Evolutionary conservation across 306 rosid genomes (phyloP).

Genomic region (Quercus aquifolioides): DNA sequence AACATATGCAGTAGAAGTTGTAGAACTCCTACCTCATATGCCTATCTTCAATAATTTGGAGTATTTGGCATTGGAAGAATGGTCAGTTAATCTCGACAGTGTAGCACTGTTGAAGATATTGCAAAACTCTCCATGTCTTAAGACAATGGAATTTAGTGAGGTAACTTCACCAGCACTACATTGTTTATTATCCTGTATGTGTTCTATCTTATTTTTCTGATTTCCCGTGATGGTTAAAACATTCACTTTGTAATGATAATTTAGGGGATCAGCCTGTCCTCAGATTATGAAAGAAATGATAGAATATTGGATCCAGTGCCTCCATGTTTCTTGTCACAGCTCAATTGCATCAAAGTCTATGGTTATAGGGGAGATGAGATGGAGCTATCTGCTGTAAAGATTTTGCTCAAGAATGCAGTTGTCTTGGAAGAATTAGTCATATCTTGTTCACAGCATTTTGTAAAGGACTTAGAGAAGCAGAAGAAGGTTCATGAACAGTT

Average conservation of each 20-base stretch:
- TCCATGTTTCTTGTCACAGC: background rate
- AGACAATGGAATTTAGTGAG: no score
- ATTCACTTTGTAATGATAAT: background rate
- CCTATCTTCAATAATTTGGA: no score
- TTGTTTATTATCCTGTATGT: no score
- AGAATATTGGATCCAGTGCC: background rate
- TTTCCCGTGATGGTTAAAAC: background rate
- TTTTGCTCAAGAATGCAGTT: background rate
- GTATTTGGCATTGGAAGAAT: no score
- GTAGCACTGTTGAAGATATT: no score
- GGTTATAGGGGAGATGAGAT: background rate
- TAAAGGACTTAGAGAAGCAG: background rate
- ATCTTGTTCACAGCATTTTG: background rate
- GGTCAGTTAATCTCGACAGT: no score
- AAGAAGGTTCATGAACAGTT: background rate
- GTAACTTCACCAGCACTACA: no score
- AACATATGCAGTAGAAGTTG: no score
- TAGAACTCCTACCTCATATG: no score
- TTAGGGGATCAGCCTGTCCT: background rate
- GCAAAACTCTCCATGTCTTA: no score
- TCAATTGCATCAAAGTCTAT: background rate
- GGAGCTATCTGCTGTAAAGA: background rate
- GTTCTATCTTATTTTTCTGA: background rate
- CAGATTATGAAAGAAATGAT: background rate
- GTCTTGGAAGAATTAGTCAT: background rate